A percentile compares a stretch with the other conserved stretches of the same genome.
phyloP scores from a whole-genome alignment of 495 filamentous ascomycete species.

The Podospora tetraspora region DNA sequence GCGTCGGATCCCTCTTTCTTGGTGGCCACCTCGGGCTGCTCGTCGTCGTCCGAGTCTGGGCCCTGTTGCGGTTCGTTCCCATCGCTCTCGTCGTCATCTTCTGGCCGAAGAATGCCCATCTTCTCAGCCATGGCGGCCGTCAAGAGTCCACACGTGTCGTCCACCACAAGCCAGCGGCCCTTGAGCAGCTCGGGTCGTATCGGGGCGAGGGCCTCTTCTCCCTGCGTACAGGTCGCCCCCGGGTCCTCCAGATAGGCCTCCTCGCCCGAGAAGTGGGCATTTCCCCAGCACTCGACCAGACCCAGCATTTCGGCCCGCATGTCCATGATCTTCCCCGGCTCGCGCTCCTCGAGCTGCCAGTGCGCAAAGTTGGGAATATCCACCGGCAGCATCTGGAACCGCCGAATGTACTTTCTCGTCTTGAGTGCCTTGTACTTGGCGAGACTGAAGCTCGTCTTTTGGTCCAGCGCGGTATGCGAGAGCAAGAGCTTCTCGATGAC shows the following conservation, averaged over 20 bases:
- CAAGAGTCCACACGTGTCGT: conserved; percentile 83
- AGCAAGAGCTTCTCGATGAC: conserved; percentile 80
- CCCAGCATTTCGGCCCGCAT: conserved; percentile 80
- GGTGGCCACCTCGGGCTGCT: conserved; percentile 3
- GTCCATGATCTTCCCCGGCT: conserved; percentile 76
- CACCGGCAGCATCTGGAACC: conserved; percentile 78
- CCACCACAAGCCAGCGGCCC: conserved; percentile 82
- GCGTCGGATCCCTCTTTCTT: conserved; percentile 14
- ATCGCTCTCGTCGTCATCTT: conserved; percentile 36
- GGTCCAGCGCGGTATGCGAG: conserved; percentile 77
- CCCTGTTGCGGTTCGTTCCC: conserved; percentile 20
- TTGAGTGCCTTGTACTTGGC: conserved; percentile 95
- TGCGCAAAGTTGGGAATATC: conserved; percentile 68
- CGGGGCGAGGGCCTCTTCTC: conserved; percentile 21
- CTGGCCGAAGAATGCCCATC: conserved; percentile 71
- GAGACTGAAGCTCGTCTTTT: conserved; percentile 89
- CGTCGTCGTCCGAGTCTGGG: conserved; percentile 17
- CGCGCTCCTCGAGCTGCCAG: conserved; percentile 70
- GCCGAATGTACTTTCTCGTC: conserved; percentile 82
- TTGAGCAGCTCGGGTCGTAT: conserved; percentile 22
- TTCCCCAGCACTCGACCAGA: conserved; percentile 51
- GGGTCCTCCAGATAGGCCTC: conserved; percentile 30
- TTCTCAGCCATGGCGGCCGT: conserved; percentile 85
- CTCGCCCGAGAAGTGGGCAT: conserved; percentile 46
- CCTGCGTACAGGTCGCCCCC: conserved; percentile 20